Conservation (phyloP, 352 stramenopile genomes). For the Phytophthora pistaciae region DNA sequence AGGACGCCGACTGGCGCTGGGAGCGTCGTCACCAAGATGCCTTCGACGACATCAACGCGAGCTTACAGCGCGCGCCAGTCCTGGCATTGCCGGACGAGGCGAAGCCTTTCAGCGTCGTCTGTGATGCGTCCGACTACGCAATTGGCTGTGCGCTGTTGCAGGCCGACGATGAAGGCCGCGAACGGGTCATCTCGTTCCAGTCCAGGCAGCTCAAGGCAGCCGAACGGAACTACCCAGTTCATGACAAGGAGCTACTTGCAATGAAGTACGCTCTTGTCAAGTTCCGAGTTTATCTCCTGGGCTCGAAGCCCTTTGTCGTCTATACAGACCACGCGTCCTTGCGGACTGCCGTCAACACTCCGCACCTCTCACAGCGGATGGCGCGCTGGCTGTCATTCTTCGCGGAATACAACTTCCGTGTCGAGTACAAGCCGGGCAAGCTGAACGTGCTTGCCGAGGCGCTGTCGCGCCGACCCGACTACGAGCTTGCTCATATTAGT, state of each 20-base stretch:
- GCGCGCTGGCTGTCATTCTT: conserved; percentile 28
- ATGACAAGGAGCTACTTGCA: conserved; percentile 1
- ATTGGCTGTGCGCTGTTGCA: not conserved
- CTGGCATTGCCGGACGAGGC: not conserved
- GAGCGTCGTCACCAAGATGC: too few species aligned
- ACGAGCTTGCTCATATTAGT: not conserved
- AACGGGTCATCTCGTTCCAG: not conserved
- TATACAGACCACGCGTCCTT: not conserved
- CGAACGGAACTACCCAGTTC: not conserved
- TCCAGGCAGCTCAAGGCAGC: not conserved
- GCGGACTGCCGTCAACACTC: not conserved
- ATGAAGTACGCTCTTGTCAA: conserved; percentile 9
- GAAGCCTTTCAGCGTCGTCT: not conserved
- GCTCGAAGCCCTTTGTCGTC: not conserved
- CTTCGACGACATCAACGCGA: not conserved
- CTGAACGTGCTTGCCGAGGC: not conserved
- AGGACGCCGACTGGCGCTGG: not conserved
- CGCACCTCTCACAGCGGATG: conserved; percentile 13
- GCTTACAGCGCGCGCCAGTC: not conserved
- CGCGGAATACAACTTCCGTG: conserved; percentile 26
- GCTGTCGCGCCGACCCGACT: not conserved
- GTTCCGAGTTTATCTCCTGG: not conserved
- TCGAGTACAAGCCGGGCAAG: conserved; percentile 23
- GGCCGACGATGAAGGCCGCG: not conserved
- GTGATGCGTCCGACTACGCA: not conserved